Evolutionary conservation across 2,329 filamentous ascomycete species (phyloP), one percentile per base, ranked within the genome.

Genomic region (Ophiocordyceps camponoti-floridani): DNA sequence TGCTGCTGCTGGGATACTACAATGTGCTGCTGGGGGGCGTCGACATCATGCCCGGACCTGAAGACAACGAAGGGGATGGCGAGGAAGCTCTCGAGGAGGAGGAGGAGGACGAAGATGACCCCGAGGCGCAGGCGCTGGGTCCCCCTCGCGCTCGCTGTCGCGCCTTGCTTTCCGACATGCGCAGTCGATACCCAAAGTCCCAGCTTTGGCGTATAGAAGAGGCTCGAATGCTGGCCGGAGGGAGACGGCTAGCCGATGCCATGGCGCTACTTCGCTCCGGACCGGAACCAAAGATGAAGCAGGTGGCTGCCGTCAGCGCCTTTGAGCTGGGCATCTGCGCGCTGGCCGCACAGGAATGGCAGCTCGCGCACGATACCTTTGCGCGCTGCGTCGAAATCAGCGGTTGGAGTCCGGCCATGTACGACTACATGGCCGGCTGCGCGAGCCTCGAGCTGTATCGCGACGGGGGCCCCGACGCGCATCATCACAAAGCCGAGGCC

Each of bases 171-270:
- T 65, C 65, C 0, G 73, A 79, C 27, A 91, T 95, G 82, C 75
- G 84, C 41, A 55, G 63, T 19, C 75, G 82, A 3, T 94, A 94
- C 54, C 87, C 88, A 0, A 76, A 85, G 44, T 88, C 82, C 42
- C 74, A 81, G 41, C 70, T 96, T 10, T 98, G 89, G 89, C 70
- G 82, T 14, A 67, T 96, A 2, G 89, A 96, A 60, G 84, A 95
- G 63, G 83, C 87, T 1, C 73, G 88, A 26, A 79, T 87, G 67
- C 64, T 79, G 27, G 77, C 80, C 8, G 77, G 77, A 33, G 75
- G 80, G 44, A 73, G 75, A 35, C 64, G 82, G 42, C 65, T 95
- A 0, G 67, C 76, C 28, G 70, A 73, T 30, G 82, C 87, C 0
- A 66, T 94, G 37, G 65, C 72, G 2, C 66, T 87, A 26, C 67